Conservation (phyloP, 2,329 filamentous ascomycete species). For the Ceratocystis diversiconidia region DNA sequence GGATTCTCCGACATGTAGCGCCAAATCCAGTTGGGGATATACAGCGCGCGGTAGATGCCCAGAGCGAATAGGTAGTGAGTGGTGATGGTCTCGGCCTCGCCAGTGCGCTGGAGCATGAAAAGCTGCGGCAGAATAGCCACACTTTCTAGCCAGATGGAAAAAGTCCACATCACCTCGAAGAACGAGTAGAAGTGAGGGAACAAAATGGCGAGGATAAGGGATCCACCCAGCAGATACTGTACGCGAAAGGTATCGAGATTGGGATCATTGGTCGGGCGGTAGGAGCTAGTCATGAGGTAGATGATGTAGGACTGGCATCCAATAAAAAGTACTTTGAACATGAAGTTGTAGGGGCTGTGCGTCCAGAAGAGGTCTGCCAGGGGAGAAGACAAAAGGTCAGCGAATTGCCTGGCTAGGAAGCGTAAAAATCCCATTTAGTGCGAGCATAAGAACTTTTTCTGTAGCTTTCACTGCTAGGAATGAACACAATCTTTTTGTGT, state of each 20-base stretch:
- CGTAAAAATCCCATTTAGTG: not conserved
- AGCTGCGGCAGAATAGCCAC: constrained; percentile 95
- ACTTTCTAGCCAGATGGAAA: constrained; percentile 94
- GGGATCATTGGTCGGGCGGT: constrained; percentile 93
- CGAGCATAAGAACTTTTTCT: not conserved
- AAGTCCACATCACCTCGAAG: constrained; percentile 87
- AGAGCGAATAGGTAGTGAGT: constrained; percentile 95
- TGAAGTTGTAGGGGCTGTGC: constrained; percentile 73
- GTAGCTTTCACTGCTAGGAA: not conserved
- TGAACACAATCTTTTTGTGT: not conserved
- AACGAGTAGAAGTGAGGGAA: constrained; percentile 75
- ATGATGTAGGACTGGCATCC: constrained; percentile 80
- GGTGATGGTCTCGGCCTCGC: constrained; percentile 98
- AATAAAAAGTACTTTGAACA: constrained; percentile 96
- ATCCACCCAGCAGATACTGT: constrained; percentile 77
- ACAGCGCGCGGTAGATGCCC: constrained; percentile 78
- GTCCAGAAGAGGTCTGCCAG: constrained; percentile 69
- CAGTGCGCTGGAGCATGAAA: constrained; percentile 95
- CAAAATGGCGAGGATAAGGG: constrained; percentile 62
- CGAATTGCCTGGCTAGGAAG: constrained; percentile 3
- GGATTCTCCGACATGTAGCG: constrained; percentile 59
- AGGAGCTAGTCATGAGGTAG: constrained; percentile 95
- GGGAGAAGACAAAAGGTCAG: not conserved
- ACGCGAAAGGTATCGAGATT: constrained; percentile 96
- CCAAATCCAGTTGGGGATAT: constrained; percentile 98